A percentile compares a stretch with the other conserved stretches of the same genome.
These are phyloP conservation scores for Penicillium bialowiezense DNA, from an alignment of 495 filamentous ascomycete species.

Conservation along the genomic window DNA sequence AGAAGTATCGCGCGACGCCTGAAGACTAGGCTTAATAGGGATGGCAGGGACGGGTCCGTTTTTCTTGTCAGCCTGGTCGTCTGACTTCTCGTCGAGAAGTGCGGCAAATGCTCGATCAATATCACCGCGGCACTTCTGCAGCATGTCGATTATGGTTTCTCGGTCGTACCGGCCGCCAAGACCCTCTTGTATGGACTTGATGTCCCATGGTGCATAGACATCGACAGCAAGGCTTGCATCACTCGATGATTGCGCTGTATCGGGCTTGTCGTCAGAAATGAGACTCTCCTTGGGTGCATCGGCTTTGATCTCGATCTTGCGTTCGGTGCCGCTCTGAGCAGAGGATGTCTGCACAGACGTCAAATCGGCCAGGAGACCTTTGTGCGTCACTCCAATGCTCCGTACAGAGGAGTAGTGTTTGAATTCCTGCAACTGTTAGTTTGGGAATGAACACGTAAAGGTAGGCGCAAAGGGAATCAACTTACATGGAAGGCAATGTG, in stretches of 20 bases:
- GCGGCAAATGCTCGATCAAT: constrained; percentile 58
- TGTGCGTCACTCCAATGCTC: constrained; percentile 57
- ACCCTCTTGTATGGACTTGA: constrained; percentile 54
- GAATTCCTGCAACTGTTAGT: constrained; percentile 35
- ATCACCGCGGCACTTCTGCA: constrained; percentile 60
- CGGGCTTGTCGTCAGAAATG: constrained; percentile 7
- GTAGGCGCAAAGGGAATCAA: constrained; percentile 1
- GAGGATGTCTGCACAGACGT: neutral
- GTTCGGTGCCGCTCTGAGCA: neutral
- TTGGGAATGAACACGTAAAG: neutral
- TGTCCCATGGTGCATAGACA: constrained; percentile 55
- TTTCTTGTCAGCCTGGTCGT: constrained; percentile 24
- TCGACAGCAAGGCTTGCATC: constrained; percentile 37
- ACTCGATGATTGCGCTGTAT: constrained; percentile 7
- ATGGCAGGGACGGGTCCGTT: constrained; percentile 21
- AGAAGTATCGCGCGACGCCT: constrained; percentile 43
- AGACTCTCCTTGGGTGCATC: neutral
- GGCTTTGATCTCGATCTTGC: constrained; percentile 19
- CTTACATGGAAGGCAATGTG: constrained; percentile 75
- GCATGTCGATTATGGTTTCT: constrained; percentile 52
- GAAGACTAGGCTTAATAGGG: constrained; percentile 36
- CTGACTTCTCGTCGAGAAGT: constrained; percentile 51
- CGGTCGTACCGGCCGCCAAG: constrained; percentile 56
- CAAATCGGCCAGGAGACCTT: constrained; percentile 34
- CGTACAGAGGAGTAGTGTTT: constrained; percentile 77